Base-by-base conservation (phyloP, 768 basidiomycete genomes). In the Leucosporidium scottii region DNA sequence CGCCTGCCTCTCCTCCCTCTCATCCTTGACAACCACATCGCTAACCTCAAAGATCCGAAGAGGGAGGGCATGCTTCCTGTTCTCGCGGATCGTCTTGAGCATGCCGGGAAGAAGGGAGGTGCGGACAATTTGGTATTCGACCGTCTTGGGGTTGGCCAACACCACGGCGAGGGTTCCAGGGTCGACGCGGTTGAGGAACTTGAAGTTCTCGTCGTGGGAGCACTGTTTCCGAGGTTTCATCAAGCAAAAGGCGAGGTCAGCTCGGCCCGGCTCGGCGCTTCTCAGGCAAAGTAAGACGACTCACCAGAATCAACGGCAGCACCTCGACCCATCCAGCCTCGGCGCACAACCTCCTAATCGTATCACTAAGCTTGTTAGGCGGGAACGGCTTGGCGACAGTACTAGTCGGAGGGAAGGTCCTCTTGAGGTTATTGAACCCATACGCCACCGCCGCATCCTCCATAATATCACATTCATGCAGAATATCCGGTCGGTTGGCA, bases 121-220 rank as follows among this genome's bases (percentile, higher is more conserved):
- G 70, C 96, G 89, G 54, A 98, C 92, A 66, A 98, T 89, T 80
- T 99, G 96, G 80, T 96, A 98, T 78, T 98, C 96, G 72, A 91
- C 84, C 28, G 96, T 91, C 81, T 96, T 97, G 0, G 96, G 96
- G 79, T 99, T 99, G 66, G 89, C 92, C 68, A 98, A 91, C 74
- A 88, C 89, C 69, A 98, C 86, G 1, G 89, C 94, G 27, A 84
- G 83, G 47, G 84, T 84, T 50, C 86, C 86, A 71, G 90, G 88
- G 78, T 98, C 94, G 36, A 81, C 76, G 67, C 87, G 88, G 81
- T 96, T 96, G 70, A 99, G 82, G 82, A 86, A 93, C 59, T 85
- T 88, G 76, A 97, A 99, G 81, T 97, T 98, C 80, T 99, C 96
- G 79, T 97, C 94, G 75, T 93, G 92, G 17, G 94, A 97, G 80